Evolutionary conservation across 2,329 filamentous ascomycete genomes (phyloP), one percentile per base, ranked within the genome.

Genomic region (Venturiaceae sp.): DNA sequence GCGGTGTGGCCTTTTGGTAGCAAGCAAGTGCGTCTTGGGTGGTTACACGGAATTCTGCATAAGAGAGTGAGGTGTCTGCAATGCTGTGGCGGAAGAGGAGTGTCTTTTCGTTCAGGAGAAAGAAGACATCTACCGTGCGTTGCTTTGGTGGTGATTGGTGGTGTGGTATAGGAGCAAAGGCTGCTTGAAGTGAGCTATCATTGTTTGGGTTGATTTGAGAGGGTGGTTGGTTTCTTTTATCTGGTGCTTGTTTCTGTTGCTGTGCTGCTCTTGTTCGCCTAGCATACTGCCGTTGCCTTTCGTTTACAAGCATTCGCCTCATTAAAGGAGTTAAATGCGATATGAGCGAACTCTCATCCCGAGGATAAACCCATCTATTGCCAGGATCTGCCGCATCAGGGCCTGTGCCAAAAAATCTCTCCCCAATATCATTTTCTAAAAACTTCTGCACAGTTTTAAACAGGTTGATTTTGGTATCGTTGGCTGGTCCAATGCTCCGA

Each of bases 291-390:
- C 80, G 72, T 64, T 83, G 80, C 26, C 80, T 72, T 65, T 83
- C 81, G 60, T 83, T 83, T 16, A 80, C 83, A 13, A 83, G 80
- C 79, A 83, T 82, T 26, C 80, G 72, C 59, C 80, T 69, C 60
- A 83, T 70, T 50, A 83, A 66, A 13, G 80, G 80, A 61, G 80
- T 82, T n/a, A 82, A 76, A 23, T 81, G 68, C n/a, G 76, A 73
- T 41, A 83, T 79, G 54, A 83, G 80, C 60, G 77, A 77, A 58
- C 80, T 78, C 54, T 75, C 75, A 62, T 83, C 79, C 52, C 72
- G 70, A 3, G 81, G 80, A 80, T 80, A 83, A 14, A 78, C 68
- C 58, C 79, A 71, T 7, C 73, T 73, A 44, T 75, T 28, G 3
- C 8, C n/a, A 5, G n/a, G 6, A 21, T 58, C 47, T 28, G 37